Conservation (phyloP, 345 rosid genomes). For the Excoecaria cochinchinensis region DNA sequence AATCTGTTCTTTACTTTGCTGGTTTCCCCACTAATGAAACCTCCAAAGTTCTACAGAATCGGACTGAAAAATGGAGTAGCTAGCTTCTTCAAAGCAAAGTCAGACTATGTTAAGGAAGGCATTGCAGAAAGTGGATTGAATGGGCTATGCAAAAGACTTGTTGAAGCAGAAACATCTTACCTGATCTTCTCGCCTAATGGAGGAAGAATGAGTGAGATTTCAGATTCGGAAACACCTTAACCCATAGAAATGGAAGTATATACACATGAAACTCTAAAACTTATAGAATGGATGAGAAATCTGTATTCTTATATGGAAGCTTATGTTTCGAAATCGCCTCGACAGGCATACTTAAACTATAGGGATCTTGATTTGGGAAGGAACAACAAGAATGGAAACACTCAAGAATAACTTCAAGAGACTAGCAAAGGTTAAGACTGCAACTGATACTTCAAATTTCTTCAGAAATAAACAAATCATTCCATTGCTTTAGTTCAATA, state of each 20-base stretch:
- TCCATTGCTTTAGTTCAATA: neutral
- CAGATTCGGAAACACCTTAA: slow-evolving; percentile 15
- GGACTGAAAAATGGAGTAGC: neutral
- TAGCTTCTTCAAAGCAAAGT: slow-evolving; percentile 10
- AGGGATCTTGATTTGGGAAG: slow-evolving; percentile 23
- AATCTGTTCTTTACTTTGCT: neutral
- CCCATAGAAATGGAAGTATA: slow-evolving; percentile 21
- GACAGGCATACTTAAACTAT: slow-evolving; percentile 21
- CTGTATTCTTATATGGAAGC: slow-evolving; percentile 6
- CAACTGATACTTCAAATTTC: slow-evolving; percentile 17
- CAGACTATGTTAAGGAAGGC: slow-evolving; percentile 16
- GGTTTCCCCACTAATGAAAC: neutral
- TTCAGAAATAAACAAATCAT: slow-evolving; percentile 18
- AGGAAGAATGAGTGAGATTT: slow-evolving; percentile 21
- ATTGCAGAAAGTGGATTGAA: slow-evolving; percentile 9
- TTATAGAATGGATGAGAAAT: slow-evolving; percentile 3
- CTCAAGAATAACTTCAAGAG: slow-evolving; percentile 19
- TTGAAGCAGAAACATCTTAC: neutral
- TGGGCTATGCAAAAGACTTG: slow-evolving; percentile 9
- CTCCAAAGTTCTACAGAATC: neutral
- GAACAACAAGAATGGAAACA: slow-evolving; percentile 1
- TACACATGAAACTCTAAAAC: slow-evolving; percentile 1
- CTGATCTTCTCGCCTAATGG: slow-evolving; percentile 16
- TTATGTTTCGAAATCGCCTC: slow-evolving; percentile 15
- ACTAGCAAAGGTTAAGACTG: slow-evolving; percentile 6